These are phyloP conservation scores for Ilex asprella DNA, from an alignment of 257 asterid genomes.

Conservation along the genomic window DNA sequence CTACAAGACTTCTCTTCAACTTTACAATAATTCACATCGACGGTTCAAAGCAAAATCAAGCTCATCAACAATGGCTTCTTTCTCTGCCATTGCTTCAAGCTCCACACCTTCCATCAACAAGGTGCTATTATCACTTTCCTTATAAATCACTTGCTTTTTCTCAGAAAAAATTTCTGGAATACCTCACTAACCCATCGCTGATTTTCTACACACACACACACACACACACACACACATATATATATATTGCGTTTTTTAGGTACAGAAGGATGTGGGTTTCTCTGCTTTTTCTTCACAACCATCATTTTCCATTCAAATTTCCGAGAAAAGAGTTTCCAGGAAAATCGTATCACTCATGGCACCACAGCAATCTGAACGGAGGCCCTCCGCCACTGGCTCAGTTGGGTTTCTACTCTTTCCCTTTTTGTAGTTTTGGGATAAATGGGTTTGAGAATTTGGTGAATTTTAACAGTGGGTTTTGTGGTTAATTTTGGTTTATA, in stretches of 20 bases:
- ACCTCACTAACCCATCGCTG: no score
- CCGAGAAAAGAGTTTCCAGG: conserved; percentile 37
- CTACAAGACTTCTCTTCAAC: no score
- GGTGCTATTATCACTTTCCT: no score
- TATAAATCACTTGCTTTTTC: no score
- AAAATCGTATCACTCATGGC: conserved; percentile 70
- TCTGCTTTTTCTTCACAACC: conserved; percentile 39
- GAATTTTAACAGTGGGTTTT: conserved; percentile 16
- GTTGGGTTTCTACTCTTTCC: conserved; percentile 20
- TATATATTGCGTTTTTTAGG: not conserved
- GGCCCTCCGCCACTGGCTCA: conserved; percentile 72
- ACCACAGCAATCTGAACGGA: conserved; percentile 69
- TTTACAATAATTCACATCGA: no score
- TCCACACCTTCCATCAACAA: no score
- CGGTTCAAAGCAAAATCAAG: no score
- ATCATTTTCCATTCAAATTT: conserved; percentile 28
- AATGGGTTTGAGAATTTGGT: not conserved
- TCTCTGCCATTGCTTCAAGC: no score
- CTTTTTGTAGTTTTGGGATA: not conserved
- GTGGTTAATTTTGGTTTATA: conserved; percentile 22
- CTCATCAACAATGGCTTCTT: no score
- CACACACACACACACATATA: no score
- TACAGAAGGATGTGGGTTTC: conserved; percentile 59
- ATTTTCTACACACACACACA: no score
- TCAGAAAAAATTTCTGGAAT: no score